Evolutionary conservation across 208 protist genomes (phyloP).

Genomic region (Balamuthia mandrillaris): DNA sequence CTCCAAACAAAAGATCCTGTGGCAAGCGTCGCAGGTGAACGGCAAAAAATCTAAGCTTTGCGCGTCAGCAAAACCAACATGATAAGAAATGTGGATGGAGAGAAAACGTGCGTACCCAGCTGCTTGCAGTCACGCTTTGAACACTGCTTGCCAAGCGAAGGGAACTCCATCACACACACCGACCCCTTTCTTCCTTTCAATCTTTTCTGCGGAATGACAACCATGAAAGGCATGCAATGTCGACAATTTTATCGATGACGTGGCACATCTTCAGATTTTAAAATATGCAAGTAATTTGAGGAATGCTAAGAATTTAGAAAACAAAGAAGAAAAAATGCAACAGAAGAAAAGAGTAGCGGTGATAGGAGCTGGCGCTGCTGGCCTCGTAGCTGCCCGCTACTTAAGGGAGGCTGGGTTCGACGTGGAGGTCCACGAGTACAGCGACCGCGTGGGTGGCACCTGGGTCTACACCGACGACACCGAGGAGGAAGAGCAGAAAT

Average conservation of each 20-base stretch:
- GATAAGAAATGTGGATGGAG: not conserved
- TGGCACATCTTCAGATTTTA: too few species aligned
- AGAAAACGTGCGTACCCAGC: not conserved
- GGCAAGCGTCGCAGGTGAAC: not conserved
- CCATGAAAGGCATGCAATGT: too few species aligned
- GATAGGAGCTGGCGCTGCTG: constrained; percentile 4
- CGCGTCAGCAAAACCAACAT: not conserved
- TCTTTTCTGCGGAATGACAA: too few species aligned
- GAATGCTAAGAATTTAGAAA: too few species aligned
- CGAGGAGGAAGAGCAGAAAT: too few species aligned
- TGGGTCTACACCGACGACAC: not conserved
- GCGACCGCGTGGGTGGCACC: not conserved
- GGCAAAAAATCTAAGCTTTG: not conserved
- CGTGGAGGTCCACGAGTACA: not conserved
- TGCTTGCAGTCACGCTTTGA: not conserved
- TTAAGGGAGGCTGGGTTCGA: not conserved
- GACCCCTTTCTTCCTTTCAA: too few species aligned
- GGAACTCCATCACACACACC: constrained; percentile 31
- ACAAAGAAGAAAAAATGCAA: too few species aligned
- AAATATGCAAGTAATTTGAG: too few species aligned
- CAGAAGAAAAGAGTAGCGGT: constrained; percentile 1
- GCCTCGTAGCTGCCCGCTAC: constrained; percentile 11
- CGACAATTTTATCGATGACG: too few species aligned
- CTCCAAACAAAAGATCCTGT: not conserved
- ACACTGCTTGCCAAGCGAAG: not conserved